Base-by-base conservation (phyloP, 169 alveolate genomes). In the Cryptosporidium baileyi region DNA sequence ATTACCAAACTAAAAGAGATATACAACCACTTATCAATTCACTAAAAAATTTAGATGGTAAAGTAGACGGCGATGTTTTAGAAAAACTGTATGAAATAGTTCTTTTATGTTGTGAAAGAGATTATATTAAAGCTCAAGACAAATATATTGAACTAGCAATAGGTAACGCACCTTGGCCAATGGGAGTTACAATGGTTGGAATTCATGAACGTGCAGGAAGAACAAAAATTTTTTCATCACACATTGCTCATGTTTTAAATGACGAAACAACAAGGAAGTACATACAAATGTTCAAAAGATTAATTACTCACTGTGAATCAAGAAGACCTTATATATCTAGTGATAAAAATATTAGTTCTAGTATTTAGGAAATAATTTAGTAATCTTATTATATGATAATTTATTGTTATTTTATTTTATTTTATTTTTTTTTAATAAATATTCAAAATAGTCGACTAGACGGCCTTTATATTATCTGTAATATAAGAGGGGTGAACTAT, bases 111-210 rank as follows among this genome's bases (percentile, higher is more conserved):
- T 88, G 93, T 51, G 89, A 91, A 88, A 92, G 92, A 57, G 96
- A 94, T 45, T 94, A 94, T 85, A 89, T 93, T 13, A 92, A 90
- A 51, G 97, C 98, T 15, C 94, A 96, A 89, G 97, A 94, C 82
- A 94, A 95, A 82, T 96, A 94, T 89, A 90, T 95, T 57, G 96
- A 92, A 43, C 81, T 96, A 41, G 95, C 97, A 11, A 95, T 96
- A 41, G 98, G 98, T 38, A 95, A 94, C 89, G 97, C 97, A 5
- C 96, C 98, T 3, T 96, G 98, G 98, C 98, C 98, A 43, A 94
- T 94, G 95, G 98, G 98, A 28, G 97, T 96, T 8, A 96, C 98
- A 3, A 95, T 94, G 97, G 98, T 96, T 26, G 98, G 98, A 43
- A 95, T 96, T 30, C 98, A 96, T 90, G 98, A 96, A 89, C 91